A percentile compares a stretch with the other conserved stretches of the same genome.
phyloP scores from a whole-genome alignment of 2,329 filamentous ascomycete genomes.

The Coniochaeta sp. region DNA sequence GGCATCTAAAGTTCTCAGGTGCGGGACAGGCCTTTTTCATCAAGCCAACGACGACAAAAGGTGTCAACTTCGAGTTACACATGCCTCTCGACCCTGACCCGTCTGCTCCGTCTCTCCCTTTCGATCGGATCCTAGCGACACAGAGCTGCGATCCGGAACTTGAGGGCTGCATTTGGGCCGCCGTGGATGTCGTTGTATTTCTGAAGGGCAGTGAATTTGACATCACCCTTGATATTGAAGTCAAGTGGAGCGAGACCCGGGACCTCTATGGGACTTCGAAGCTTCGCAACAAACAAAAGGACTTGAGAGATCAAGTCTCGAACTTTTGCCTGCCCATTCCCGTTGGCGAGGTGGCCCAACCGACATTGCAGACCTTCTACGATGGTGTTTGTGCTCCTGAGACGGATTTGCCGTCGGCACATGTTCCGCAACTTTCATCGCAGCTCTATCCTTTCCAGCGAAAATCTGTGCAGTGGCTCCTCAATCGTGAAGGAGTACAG shows the following conservation, averaged over 20 bases:
- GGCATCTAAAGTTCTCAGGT: not conserved
- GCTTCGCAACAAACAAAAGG: constrained; percentile 8
- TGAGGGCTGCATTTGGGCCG: constrained; percentile 15
- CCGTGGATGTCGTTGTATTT: constrained; percentile 8
- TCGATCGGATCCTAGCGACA: not conserved
- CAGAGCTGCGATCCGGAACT: constrained; percentile 9
- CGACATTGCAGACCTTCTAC: constrained; percentile 57
- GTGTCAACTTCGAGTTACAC: constrained; percentile 1
- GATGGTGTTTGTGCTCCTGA: constrained; percentile 58
- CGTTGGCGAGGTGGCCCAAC: constrained; percentile 11
- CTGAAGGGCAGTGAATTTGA: constrained; percentile 3
- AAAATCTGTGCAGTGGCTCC: constrained; percentile 62
- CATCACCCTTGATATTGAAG: constrained; percentile 11
- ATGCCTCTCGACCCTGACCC: not conserved
- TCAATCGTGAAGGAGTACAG: constrained; percentile 56
- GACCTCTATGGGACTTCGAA: constrained; percentile 9
- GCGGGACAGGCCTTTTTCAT: not conserved
- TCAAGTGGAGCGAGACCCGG: constrained; percentile 21
- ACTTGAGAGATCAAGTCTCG: constrained; percentile 14
- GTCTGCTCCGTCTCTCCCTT: too few species aligned
- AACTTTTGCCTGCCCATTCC: constrained; percentile 11
- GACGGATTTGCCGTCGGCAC: constrained; percentile 29
- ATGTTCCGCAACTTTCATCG: constrained; percentile 37
- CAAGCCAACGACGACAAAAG: not conserved
- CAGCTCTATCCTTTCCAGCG: constrained; percentile 66